A percentile compares a stretch with the other conserved stretches of the same genome.
phyloP scores from a whole-genome alignment of 2,329 filamentous ascomycete species.

The Scorias spongiosa region DNA sequence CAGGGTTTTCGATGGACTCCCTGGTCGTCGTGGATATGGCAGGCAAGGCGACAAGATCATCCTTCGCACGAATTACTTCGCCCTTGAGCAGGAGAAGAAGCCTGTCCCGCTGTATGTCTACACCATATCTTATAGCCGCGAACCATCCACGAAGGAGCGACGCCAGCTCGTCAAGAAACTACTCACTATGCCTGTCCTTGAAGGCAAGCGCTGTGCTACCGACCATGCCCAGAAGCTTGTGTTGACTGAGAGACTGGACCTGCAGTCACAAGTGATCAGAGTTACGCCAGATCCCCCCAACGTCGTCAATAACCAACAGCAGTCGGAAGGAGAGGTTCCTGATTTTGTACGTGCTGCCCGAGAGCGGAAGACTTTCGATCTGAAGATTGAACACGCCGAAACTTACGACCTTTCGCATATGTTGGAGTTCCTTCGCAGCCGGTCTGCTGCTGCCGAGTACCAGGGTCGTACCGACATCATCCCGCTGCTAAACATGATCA shows the following conservation, averaged over 20 bases:
- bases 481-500: conserved; percentile 43
- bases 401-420: conserved; percentile 26
- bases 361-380: conserved; percentile 20
- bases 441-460: conserved; percentile 22
- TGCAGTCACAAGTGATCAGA: background rate
- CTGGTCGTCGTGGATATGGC: conserved; percentile 23
- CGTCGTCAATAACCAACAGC: background rate
- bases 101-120: conserved; percentile 25
- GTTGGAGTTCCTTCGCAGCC: conserved; percentile 28
- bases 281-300: background rate
- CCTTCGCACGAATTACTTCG: conserved; percentile 30
- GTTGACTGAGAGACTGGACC: conserved; percentile 13
- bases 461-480: conserved; percentile 34
- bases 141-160: conserved; percentile 27
- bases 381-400: conserved; percentile 21
- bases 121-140: conserved; percentile 20
- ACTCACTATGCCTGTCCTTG: conserved; percentile 18
- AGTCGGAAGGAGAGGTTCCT: background rate
- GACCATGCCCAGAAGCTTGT: conserved; percentile 26
- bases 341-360: conserved; percentile 12
- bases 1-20: conserved; percentile 17
- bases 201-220: conserved; percentile 19
- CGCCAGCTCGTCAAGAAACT: conserved; percentile 34
- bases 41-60: conserved; percentile 22
- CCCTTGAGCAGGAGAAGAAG: conserved; percentile 14